phyloP scores from a whole-genome alignment of 1,139 yeast species.

The Scheffersomyces insectosa region DNA sequence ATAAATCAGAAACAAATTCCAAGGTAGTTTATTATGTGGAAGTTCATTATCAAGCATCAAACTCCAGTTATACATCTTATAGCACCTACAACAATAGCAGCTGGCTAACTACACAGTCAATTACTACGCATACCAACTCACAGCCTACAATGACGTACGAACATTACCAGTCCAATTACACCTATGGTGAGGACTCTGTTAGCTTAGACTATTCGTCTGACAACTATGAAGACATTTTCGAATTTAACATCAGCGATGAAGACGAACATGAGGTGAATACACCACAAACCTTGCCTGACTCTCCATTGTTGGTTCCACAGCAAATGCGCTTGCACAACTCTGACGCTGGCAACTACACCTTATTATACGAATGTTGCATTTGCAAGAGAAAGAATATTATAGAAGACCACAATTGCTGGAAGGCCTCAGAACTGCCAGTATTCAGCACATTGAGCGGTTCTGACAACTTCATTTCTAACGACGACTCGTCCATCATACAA shows the following conservation, averaged over 20 bases:
- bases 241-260: conserved; percentile 14
- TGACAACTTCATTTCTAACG: conserved; percentile 16
- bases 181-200: neutral
- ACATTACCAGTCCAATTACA: neutral
- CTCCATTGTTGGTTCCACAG: conserved; percentile 4
- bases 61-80: too few species aligned
- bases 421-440: neutral
- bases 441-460: conserved; percentile 5
- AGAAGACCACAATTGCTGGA: conserved; percentile 1
- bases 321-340: conserved; percentile 5
- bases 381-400: conserved; percentile 15
- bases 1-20: too few species aligned
- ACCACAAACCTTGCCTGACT: neutral
- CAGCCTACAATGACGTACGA: too few species aligned
- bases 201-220: conserved; percentile 4
- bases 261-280: conserved; percentile 8
- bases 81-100: too few species aligned
- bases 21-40: too few species aligned
- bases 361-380: conserved; percentile 22
- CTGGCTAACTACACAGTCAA: too few species aligned
- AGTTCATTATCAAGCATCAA: too few species aligned
- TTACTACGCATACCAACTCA: too few species aligned
- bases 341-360: conserved; percentile 8
- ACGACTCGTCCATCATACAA: conserved; percentile 7
- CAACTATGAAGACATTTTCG: conserved; percentile 16